phyloP scores from a whole-genome alignment of 2,329 filamentous ascomycete species.

The Diaporthe sp. region DNA sequence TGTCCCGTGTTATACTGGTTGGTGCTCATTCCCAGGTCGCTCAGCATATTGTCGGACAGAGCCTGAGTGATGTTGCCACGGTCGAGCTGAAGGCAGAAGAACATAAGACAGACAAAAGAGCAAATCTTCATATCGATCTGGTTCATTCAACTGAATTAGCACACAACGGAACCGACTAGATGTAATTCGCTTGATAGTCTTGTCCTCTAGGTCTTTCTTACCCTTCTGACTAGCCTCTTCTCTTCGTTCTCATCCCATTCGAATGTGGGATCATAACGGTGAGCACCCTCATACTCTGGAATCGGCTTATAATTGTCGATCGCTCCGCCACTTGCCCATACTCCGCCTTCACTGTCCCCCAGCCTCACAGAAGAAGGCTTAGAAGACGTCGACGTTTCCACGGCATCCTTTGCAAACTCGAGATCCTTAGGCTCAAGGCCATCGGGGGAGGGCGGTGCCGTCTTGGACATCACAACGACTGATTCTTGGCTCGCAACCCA shows the following conservation, averaged over 20 bases:
- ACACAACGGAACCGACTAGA: neutral
- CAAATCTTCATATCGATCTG: conserved; percentile 50
- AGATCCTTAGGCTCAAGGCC: conserved; percentile 31
- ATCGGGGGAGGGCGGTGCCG: neutral
- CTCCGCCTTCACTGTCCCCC: conserved; percentile 36
- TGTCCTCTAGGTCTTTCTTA: conserved; percentile 45
- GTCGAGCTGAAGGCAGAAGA: conserved; percentile 53
- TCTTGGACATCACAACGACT: conserved; percentile 21
- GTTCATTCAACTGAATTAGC: neutral
- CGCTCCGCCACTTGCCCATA: conserved; percentile 29
- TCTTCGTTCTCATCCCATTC: conserved; percentile 70
- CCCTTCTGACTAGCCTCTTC: conserved; percentile 64
- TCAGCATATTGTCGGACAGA: conserved; percentile 50
- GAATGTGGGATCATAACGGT: conserved; percentile 69
- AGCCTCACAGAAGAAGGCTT: conserved; percentile 29
- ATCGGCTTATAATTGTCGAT: conserved; percentile 60
- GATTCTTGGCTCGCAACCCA: conserved; percentile 18
- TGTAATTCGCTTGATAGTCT: neutral
- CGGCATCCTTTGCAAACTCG: conserved; percentile 25
- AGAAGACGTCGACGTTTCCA: conserved; percentile 14
- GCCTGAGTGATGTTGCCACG: conserved; percentile 53
- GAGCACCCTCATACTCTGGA: conserved; percentile 68
- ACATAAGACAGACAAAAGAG: conserved; percentile 50
- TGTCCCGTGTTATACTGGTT: conserved; percentile 62
- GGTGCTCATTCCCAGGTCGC: conserved; percentile 48